phyloP scores from a whole-genome alignment of 352 stramenopile genomes.

The Pythium brachiatum region DNA sequence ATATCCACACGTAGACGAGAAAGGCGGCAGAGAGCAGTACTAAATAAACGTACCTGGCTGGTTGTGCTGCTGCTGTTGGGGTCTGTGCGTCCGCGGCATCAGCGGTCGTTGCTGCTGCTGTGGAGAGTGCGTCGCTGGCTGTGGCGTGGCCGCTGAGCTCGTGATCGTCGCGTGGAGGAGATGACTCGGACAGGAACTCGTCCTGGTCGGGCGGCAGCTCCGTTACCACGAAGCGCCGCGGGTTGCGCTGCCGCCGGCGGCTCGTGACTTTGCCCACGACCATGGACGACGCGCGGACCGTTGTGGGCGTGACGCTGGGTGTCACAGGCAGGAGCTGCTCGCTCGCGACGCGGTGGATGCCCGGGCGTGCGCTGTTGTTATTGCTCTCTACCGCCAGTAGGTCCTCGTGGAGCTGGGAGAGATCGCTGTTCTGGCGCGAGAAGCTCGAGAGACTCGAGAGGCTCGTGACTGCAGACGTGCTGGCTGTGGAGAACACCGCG shows the following conservation, averaged over 20 bases:
- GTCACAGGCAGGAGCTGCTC: conserved; percentile 21
- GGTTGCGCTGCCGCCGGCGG: conserved; percentile 45
- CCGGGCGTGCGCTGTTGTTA: background rate
- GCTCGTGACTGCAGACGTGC: too few species aligned
- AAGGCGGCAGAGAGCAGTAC: background rate
- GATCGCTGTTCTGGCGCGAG: background rate
- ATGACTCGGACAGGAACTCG: conserved; percentile 13
- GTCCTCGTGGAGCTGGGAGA: background rate
- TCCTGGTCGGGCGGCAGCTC: conserved; percentile 54
- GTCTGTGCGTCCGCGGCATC: background rate
- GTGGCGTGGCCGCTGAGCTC: background rate
- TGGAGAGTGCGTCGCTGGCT: background rate
- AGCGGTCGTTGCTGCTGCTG: background rate
- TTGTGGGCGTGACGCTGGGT: conserved; percentile 4
- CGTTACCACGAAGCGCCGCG: conserved; percentile 69
- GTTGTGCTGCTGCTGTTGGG: background rate
- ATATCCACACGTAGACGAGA: background rate
- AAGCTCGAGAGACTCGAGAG: conserved; percentile 1
- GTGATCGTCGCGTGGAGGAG: background rate
- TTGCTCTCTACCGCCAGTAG: background rate
- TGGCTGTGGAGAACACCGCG: background rate
- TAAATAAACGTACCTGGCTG: background rate
- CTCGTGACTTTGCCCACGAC: conserved; percentile 25
- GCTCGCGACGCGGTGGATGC: conserved; percentile 21
- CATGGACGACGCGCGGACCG: conserved; percentile 17